Evolutionary conservation across 179 eudicot genomes (phyloP).

Genomic region (Beta macrorhiza): DNA sequence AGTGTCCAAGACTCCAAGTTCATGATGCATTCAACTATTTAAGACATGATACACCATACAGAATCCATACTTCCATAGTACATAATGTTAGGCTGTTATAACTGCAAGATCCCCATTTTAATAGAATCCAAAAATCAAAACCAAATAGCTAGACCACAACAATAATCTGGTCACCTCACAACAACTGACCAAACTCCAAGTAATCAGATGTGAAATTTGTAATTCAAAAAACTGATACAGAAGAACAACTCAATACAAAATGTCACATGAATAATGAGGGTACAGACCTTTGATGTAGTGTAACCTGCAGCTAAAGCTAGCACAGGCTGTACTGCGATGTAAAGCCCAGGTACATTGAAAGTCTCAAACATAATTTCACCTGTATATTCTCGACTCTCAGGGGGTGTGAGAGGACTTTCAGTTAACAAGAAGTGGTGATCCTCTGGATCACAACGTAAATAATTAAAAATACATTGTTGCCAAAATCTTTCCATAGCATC

Average conservation of each 20-base stretch:
- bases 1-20: neutral
- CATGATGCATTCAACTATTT: neutral
- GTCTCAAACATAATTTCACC: slow-evolving; percentile 99
- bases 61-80: no score
- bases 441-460: slow-evolving; percentile 96
- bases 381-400: slow-evolving; percentile 94
- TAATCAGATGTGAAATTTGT: slow-evolving; percentile 2
- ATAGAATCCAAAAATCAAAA: neutral
- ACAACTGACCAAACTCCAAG: neutral
- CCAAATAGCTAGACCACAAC: neutral
- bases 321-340: slow-evolving; percentile 95
- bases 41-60: neutral
- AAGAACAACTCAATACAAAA: neutral
- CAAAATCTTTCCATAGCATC: slow-evolving; percentile 97
- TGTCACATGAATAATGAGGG: neutral
- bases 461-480: slow-evolving; percentile 97
- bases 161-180: neutral
- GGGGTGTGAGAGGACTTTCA: slow-evolving; percentile 90
- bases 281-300: slow-evolving; percentile 82
- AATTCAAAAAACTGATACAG: neutral
- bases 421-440: slow-evolving; percentile 93
- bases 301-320: slow-evolving; percentile 98
- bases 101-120: neutral
- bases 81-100: neutral
- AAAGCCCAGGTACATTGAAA: slow-evolving; percentile 92